Percentiles rank a stretch among this genome's conserved stretches.
These are phyloP conservation scores for Populus hybrid DNA, from an alignment of 441 rosid genomes.

Conservation along the genomic window DNA sequence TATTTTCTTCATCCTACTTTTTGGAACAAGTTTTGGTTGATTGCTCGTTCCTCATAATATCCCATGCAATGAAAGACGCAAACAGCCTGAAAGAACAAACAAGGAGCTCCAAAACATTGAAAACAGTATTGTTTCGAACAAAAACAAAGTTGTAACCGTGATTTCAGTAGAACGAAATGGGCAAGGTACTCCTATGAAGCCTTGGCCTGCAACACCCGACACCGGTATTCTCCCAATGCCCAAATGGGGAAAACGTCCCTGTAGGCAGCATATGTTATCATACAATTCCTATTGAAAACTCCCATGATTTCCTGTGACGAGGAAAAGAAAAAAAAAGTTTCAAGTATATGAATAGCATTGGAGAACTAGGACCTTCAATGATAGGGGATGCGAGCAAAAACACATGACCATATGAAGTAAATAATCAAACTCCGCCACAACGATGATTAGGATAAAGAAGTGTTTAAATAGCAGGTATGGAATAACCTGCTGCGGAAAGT, in stretches of 20 bases:
- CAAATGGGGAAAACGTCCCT: constrained; percentile 41
- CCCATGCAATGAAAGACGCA: background rate
- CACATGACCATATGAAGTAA: background rate
- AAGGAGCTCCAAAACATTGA: background rate
- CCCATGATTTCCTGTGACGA: constrained; percentile 46
- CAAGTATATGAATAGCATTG: background rate
- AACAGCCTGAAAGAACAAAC: too few relatives aligned
- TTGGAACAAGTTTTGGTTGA: background rate
- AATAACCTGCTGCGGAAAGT: constrained; percentile 57
- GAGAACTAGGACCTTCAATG: background rate
- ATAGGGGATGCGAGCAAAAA: background rate
- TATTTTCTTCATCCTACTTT: background rate
- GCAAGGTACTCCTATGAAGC: background rate
- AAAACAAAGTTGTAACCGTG: too few relatives aligned
- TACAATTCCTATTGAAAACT: constrained; percentile 46
- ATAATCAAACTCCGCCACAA: background rate
- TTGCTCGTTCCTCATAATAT: background rate
- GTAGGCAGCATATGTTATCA: constrained; percentile 45
- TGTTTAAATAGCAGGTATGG: background rate
- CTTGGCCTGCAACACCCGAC: constrained; percentile 27
- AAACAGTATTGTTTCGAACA: too few relatives aligned
- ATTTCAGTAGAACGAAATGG: background rate
- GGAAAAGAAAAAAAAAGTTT: background rate
- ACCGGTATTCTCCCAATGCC: constrained; percentile 50
- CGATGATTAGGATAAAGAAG: background rate